phyloP scores from a whole-genome alignment of 805 yeast genomes.

The Candida berthetii region DNA sequence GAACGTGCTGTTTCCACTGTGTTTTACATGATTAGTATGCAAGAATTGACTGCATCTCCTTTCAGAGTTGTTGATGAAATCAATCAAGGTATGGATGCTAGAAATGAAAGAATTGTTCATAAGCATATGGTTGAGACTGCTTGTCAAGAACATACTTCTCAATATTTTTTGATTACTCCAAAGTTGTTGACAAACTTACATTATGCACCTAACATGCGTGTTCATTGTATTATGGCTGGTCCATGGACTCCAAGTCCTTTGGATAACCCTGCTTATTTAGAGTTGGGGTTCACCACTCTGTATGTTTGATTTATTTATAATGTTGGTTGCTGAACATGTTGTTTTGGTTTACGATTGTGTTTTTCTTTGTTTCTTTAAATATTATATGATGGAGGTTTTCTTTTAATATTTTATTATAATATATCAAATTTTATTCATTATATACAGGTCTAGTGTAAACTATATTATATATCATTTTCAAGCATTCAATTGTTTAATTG shows the following conservation, averaged over 20 bases:
- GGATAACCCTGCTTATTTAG: constrained; percentile 21
- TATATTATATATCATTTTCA: not conserved
- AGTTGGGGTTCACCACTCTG: constrained; percentile 28
- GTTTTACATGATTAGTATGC: constrained; percentile 83
- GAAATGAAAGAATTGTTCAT: constrained; percentile 84
- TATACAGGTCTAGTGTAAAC: too few relatives aligned
- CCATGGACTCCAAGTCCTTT: constrained; percentile 35
- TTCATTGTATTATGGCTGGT: constrained; percentile 77
- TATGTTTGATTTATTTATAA: constrained; percentile 7
- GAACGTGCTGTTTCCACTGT: constrained; percentile 96
- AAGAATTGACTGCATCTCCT: constrained; percentile 83
- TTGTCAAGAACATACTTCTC: constrained; percentile 58
- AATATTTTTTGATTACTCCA: constrained; percentile 91
- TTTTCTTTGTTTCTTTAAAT: not conserved
- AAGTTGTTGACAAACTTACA: constrained; percentile 74
- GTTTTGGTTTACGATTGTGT: not conserved
- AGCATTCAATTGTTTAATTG: constrained; percentile 7
- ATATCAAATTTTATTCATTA: not conserved
- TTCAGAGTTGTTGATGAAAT: constrained; percentile 96
- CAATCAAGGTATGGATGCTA: constrained; percentile 97
- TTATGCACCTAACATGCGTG: constrained; percentile 74
- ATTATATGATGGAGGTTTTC: too few relatives aligned
- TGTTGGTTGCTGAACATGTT: not conserved
- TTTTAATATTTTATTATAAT: not conserved
- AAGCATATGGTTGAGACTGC: constrained; percentile 84